Conservation (phyloP, 495 filamentous ascomycete genomes). For the Aspergillus affinis region DNA sequence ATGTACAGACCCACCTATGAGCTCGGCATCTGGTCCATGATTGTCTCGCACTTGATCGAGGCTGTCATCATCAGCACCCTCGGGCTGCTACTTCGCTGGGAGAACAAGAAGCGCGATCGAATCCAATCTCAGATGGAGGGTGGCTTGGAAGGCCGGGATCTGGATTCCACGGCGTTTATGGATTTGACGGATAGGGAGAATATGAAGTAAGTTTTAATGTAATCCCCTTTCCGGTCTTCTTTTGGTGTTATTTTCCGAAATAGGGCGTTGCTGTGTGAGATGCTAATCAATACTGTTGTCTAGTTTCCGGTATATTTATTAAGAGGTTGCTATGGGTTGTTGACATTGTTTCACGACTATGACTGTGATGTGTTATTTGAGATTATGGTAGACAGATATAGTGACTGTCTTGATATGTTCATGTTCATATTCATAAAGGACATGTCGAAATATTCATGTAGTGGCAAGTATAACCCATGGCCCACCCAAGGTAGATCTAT, state of each 20-base stretch:
- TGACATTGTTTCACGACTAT: no score
- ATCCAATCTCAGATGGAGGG: conserved; percentile 49
- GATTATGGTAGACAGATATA: no score
- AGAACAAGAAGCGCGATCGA: conserved; percentile 56
- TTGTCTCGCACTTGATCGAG: conserved; percentile 59
- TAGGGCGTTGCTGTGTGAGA: not conserved
- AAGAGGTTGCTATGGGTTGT: not conserved
- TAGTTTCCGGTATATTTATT: conserved; percentile 42
- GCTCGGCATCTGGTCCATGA: conserved; percentile 63
- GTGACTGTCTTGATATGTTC: no score
- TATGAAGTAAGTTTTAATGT: conserved; percentile 42
- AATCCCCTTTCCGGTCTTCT: not conserved
- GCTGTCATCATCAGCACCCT: conserved; percentile 46
- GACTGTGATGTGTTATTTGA: no score
- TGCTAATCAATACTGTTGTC: conserved; percentile 6
- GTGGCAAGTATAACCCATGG: no score
- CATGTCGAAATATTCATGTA: no score
- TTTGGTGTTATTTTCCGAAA: not conserved
- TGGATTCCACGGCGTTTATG: conserved; percentile 56
- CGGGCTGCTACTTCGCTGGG: conserved; percentile 50
- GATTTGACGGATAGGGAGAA: conserved; percentile 64
- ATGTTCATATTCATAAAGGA: no score
- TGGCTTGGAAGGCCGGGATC: conserved; percentile 48
- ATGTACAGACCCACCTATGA: conserved; percentile 47
- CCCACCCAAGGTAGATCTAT: no score